Conservation (phyloP, 345 rosid genomes). For the Durio zibethinus region DNA sequence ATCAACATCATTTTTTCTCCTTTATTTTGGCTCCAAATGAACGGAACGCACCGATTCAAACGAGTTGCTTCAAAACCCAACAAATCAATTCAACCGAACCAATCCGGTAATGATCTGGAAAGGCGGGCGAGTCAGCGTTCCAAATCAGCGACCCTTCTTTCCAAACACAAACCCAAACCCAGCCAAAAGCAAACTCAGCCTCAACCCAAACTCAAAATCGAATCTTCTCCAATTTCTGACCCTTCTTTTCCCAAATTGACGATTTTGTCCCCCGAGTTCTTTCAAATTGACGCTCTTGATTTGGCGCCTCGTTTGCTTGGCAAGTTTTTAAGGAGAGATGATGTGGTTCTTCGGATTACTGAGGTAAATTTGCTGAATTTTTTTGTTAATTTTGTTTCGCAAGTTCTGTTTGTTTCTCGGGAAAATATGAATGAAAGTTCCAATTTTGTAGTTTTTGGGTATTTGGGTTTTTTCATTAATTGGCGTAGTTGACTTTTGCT, state of each 20-base stretch:
- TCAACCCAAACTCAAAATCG: conserved; percentile 12
- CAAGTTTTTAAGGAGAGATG: conserved; percentile 69
- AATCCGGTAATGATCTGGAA: conserved; percentile 6
- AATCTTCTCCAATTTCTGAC: conserved; percentile 11
- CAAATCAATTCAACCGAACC: conserved; percentile 1
- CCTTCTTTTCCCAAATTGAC: conserved; percentile 27
- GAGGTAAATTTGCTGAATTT: conserved; percentile 48
- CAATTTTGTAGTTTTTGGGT: conserved; percentile 5
- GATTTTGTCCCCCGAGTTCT: conserved; percentile 62
- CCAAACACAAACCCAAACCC: conserved; percentile 17
- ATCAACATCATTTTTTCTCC: not conserved
- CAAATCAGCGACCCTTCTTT: conserved; percentile 25
- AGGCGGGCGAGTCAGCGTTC: conserved; percentile 24
- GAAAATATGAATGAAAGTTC: not conserved
- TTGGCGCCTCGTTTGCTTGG: conserved; percentile 95
- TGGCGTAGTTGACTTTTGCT: not conserved
- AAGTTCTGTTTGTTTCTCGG: conserved; percentile 5
- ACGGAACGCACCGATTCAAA: conserved; percentile 32
- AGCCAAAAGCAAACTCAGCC: not conserved
- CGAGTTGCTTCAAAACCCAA: conserved; percentile 25
- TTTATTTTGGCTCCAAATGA: conserved; percentile 15
- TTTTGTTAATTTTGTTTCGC: not conserved
- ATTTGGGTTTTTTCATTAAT: not conserved
- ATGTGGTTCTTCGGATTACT: conserved; percentile 76
- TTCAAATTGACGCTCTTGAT: conserved; percentile 76